Percentiles rank a stretch among this genome's conserved stretches.
These are phyloP conservation scores for Bidens hawaiensis DNA, from an alignment of 140 eudicot genomes.

Conservation along the genomic window DNA sequence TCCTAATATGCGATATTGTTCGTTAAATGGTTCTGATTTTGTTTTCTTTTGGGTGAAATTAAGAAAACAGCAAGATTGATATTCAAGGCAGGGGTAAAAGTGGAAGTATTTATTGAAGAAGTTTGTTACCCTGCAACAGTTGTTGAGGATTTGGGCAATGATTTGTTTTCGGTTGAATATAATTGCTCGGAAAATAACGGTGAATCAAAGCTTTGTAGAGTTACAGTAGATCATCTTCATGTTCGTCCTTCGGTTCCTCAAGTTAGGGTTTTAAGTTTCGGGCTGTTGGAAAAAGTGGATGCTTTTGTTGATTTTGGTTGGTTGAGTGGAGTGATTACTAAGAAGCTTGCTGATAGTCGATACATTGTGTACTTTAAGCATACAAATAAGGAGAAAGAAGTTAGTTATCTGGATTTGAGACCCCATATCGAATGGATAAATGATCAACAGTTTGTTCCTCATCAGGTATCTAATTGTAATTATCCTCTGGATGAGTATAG, in stretches of 20 bases:
- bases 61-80: constrained; percentile 59
- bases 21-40: constrained; percentile 29
- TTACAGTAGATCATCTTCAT: constrained; percentile 37
- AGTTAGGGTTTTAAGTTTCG: constrained; percentile 37
- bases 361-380: constrained; percentile 52
- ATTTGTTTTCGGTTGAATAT: constrained; percentile 44
- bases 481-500: too few relatives aligned
- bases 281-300: constrained; percentile 64
- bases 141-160: constrained; percentile 34
- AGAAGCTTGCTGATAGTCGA: constrained; percentile 55
- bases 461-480: too few relatives aligned
- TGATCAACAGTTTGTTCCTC: constrained; percentile 55
- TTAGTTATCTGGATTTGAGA: constrained; percentile 50
- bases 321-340: constrained; percentile 72
- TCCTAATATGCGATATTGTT: too few relatives aligned
- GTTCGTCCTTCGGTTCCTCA: constrained; percentile 52
- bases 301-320: constrained; percentile 55
- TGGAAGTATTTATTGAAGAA: constrained; percentile 49
- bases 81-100: constrained; percentile 50
- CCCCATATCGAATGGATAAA: constrained; percentile 65
- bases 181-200: not conserved
- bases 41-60: constrained; percentile 22
- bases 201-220: constrained; percentile 27
- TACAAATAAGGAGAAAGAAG: constrained; percentile 38
- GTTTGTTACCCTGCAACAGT: constrained; percentile 67